phyloP scores from a whole-genome alignment of 768 basidiomycete species.

The Xerocomus spinulosus region DNA sequence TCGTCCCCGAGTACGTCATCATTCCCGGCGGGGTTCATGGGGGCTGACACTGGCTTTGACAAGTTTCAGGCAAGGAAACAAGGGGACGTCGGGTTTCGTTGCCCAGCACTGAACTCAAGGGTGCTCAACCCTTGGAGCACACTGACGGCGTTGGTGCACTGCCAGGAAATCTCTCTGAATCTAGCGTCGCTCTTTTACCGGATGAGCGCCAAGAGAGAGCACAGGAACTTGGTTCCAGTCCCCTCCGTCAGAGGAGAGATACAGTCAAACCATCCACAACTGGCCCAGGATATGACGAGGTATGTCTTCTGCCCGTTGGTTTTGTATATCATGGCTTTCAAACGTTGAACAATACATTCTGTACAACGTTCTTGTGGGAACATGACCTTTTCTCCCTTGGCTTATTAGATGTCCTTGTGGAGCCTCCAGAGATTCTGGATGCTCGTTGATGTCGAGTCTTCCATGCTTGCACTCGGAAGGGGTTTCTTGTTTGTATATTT shows the following conservation, averaged over 20 bases:
- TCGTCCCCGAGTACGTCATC: constrained; percentile 11
- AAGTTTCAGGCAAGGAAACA: constrained; percentile 6
- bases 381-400: no score
- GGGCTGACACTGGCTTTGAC: constrained; percentile 8
- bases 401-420: no score
- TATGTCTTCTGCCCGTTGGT: constrained; percentile 2
- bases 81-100: constrained; percentile 21
- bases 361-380: background rate
- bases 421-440: no score
- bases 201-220: constrained; percentile 35
- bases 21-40: background rate
- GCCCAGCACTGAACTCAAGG: constrained; percentile 34
- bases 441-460: no score
- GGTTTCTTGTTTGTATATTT: no score
- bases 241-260: constrained; percentile 16
- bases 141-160: constrained; percentile 45
- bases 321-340: background rate
- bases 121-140: constrained; percentile 30
- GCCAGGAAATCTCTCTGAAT: constrained; percentile 43
- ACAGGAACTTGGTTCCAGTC: background rate
- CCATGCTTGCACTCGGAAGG: no score
- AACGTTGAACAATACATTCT: background rate
- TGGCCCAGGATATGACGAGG: constrained; percentile 8
- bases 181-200: constrained; percentile 45
- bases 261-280: constrained; percentile 7